Evolutionary conservation across 345 rosid species (phyloP).

Genomic region (Barbarea vulgaris): DNA sequence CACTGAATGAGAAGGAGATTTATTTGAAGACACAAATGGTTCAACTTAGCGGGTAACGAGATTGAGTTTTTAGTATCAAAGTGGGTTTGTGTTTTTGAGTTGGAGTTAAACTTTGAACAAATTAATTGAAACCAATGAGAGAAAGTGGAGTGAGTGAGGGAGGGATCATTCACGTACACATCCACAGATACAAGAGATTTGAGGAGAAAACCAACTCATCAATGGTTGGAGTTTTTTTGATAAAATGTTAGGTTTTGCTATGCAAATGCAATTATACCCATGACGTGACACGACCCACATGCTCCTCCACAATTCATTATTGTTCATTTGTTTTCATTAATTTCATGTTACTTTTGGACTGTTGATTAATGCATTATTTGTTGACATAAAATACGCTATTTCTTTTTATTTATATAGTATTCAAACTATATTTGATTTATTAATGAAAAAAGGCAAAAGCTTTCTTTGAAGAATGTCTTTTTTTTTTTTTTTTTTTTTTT

Average conservation of each 20-base stretch:
- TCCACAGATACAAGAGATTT: not conserved
- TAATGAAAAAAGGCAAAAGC: not conserved
- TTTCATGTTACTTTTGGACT: slow-evolving; percentile 26
- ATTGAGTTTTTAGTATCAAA: too few relatives aligned
- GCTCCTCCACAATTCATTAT: slow-evolving; percentile 24
- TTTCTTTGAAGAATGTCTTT: slow-evolving; percentile 26
- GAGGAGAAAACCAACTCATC: slow-evolving; percentile 23
- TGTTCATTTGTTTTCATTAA: slow-evolving; percentile 1
- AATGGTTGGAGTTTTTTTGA: not conserved
- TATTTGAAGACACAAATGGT: too few relatives aligned
- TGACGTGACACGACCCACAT: slow-evolving; percentile 41
- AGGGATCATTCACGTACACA: not conserved
- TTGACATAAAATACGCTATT: not conserved
- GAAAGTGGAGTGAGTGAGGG: not conserved
- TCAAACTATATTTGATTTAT: not conserved
- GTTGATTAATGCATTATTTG: not conserved
- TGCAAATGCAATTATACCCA: slow-evolving; percentile 30
- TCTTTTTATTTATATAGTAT: not conserved
- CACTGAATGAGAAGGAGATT: too few relatives aligned
- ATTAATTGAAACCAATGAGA: not conserved
- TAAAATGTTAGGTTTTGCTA: not conserved
- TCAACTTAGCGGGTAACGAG: too few relatives aligned
- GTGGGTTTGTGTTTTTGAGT: too few relatives aligned
- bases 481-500: too few relatives aligned
- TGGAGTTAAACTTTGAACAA: too few relatives aligned